A percentile compares a stretch with the other conserved stretches of the same genome.
These are phyloP conservation scores for Talaromyces marneffei DNA, from an alignment of 2,329 filamentous ascomycete genomes.

Conservation along the genomic window DNA sequence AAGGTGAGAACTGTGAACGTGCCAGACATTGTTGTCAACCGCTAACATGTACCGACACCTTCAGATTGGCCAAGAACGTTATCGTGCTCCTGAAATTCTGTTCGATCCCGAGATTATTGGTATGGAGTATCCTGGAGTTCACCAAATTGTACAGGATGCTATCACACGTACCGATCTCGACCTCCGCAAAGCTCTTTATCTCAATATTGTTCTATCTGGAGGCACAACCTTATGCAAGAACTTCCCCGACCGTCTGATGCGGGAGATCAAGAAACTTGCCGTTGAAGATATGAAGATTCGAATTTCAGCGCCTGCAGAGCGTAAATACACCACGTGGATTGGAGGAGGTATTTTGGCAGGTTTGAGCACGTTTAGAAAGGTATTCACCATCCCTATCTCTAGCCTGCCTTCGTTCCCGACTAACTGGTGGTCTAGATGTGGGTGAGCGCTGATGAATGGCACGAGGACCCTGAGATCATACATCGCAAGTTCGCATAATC, in stretches of 20 bases:
- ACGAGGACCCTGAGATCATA: constrained; percentile 98
- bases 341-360: constrained; percentile 95
- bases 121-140: constrained; percentile 91
- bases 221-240: constrained; percentile 95
- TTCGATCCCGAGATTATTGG: constrained; percentile 97
- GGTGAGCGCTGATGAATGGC: constrained; percentile 99
- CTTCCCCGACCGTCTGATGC: constrained; percentile 85
- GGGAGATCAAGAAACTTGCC: constrained; percentile 85
- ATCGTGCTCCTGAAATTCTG: constrained; percentile 91
- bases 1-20: constrained; percentile 53
- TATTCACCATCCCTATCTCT: constrained; percentile 37
- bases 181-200: constrained; percentile 85
- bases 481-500: constrained; percentile 86
- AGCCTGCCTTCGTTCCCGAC: neutral
- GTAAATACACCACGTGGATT: constrained; percentile 99
- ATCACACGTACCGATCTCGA: constrained; percentile 95
- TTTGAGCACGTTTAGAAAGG: constrained; percentile 97
- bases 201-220: constrained; percentile 94
- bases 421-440: constrained; percentile 66
- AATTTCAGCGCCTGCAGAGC: constrained; percentile 94
- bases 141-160: constrained; percentile 95
- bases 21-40: neutral
- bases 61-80: constrained; percentile 85
- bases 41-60: constrained; percentile 14
- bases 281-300: constrained; percentile 99